Evolutionary conservation across 805 yeast genomes (phyloP).

Genomic region (Saccharomycopsis oosterbeekiorum): DNA sequence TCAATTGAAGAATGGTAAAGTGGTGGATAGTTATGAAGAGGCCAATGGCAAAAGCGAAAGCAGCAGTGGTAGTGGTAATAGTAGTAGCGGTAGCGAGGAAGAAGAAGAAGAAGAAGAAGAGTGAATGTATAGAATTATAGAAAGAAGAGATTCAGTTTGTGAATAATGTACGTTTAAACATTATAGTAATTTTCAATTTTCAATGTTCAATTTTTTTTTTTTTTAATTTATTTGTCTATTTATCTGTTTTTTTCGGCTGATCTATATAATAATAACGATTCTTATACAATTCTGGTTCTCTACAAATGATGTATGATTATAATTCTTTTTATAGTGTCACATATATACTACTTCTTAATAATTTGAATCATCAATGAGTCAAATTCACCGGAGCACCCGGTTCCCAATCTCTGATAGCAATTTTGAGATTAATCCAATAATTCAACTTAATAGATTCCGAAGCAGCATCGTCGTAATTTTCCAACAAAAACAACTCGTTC

Average conservation of each 20-base stretch:
- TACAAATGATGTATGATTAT: background rate
- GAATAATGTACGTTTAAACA: background rate
- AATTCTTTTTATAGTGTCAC: background rate
- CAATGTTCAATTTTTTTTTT: background rate
- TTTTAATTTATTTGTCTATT: background rate
- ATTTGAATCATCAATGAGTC: conserved; percentile 37
- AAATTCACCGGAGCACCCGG: conserved; percentile 55
- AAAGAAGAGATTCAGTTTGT: background rate
- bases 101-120: conserved; percentile 12
- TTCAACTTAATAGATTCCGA: conserved; percentile 61
- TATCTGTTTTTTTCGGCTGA: background rate
- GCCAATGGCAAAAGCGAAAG: conserved; percentile 25
- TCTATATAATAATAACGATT: background rate
- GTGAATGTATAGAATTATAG: background rate
- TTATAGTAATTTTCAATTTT: background rate
- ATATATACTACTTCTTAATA: background rate
- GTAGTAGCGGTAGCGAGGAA: conserved; percentile 2
- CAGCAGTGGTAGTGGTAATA: conserved; percentile 37
- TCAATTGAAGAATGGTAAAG: background rate
- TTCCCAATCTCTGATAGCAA: conserved; percentile 71
- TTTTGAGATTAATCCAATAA: conserved; percentile 74
- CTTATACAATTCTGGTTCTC: background rate
- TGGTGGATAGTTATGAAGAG: conserved; percentile 20
- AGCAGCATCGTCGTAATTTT: conserved; percentile 47
- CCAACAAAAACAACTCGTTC: conserved; percentile 33